Percentiles rank a stretch among this genome's conserved stretches.
Evolutionary conservation across 352 stramenopile genomes (phyloP).

Genomic region (Globisporangium cederbergense): DNA sequence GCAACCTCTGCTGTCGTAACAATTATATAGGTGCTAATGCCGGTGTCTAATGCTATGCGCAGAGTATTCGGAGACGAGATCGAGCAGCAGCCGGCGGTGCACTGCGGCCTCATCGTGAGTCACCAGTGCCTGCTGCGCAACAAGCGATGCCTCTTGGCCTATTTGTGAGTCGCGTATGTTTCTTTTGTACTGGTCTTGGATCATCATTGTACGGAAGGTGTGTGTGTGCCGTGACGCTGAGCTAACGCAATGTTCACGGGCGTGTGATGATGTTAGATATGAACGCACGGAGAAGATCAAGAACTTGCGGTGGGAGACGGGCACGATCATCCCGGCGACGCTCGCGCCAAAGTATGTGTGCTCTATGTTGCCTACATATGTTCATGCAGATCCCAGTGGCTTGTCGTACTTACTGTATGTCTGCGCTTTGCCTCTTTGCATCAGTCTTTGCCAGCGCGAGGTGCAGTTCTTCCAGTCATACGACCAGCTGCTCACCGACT

Average conservation of each 20-base stretch:
- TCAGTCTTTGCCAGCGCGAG: conserved; percentile 77
- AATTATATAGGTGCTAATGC: conserved; percentile 4
- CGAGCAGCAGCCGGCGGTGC: conserved; percentile 52
- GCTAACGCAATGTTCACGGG: too few species aligned
- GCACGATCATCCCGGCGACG: conserved; percentile 77
- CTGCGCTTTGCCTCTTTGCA: not conserved
- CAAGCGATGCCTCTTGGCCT: conserved; percentile 87
- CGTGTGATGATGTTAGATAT: conserved; percentile 26
- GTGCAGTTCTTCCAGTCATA: conserved; percentile 91
- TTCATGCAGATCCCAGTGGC: not conserved
- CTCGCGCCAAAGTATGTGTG: conserved; percentile 64
- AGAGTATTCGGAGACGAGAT: conserved; percentile 67
- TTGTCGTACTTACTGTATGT: not conserved
- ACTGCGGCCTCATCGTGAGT: conserved; percentile 83
- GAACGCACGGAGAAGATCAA: conserved; percentile 87
- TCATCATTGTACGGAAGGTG: not conserved
- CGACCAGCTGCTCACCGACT: conserved; percentile 88
- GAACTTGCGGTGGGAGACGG: conserved; percentile 88
- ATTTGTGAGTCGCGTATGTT: conserved; percentile 48
- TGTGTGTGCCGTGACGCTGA: too few species aligned
- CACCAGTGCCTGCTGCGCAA: conserved; percentile 89
- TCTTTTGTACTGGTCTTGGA: not conserved
- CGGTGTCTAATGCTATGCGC: not conserved
- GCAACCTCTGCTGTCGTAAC: not conserved
- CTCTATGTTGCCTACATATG: conserved; percentile 3